A percentile compares a stretch with the other conserved stretches of the same genome.
These are phyloP conservation scores for Hyphopichia burtonii DNA, from an alignment of 1,139 yeast genomes.

Conservation along the genomic window DNA sequence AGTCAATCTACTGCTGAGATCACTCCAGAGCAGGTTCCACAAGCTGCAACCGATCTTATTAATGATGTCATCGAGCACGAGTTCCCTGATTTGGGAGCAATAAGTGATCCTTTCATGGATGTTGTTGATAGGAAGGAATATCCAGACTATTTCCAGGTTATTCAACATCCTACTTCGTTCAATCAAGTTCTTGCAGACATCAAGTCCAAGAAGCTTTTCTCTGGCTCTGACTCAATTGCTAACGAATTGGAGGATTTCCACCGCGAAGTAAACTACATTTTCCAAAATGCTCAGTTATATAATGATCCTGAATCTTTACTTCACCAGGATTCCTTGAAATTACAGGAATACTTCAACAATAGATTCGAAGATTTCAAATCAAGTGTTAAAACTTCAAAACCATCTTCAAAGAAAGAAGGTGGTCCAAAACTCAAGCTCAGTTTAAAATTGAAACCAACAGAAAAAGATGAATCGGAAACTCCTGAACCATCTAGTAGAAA, in stretches of 20 bases:
- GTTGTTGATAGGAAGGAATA: constrained; percentile 54
- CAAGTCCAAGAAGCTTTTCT: constrained; percentile 39
- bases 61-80: constrained; percentile 42
- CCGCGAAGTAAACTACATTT: constrained; percentile 49
- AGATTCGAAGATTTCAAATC: constrained; percentile 26
- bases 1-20: background rate
- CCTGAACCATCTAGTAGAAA: constrained; percentile 19
- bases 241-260: constrained; percentile 48
- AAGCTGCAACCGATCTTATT: constrained; percentile 24
- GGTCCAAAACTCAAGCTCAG: constrained; percentile 24
- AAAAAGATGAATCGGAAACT: constrained; percentile 13
- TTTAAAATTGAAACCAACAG: constrained; percentile 15
- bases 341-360: constrained; percentile 35
- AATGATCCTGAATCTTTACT: constrained; percentile 57
- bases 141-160: constrained; percentile 58
- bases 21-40: constrained; percentile 15
- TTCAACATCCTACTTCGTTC: constrained; percentile 58
- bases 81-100: constrained; percentile 40
- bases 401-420: constrained; percentile 11
- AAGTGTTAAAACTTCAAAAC: constrained; percentile 15
- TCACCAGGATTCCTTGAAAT: constrained; percentile 53
- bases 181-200: constrained; percentile 41
- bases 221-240: constrained; percentile 24
- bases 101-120: constrained; percentile 58
- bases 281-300: constrained; percentile 57